Base-by-base conservation (phyloP, 768 basidiomycete genomes). In the Boletus bicolor region DNA sequence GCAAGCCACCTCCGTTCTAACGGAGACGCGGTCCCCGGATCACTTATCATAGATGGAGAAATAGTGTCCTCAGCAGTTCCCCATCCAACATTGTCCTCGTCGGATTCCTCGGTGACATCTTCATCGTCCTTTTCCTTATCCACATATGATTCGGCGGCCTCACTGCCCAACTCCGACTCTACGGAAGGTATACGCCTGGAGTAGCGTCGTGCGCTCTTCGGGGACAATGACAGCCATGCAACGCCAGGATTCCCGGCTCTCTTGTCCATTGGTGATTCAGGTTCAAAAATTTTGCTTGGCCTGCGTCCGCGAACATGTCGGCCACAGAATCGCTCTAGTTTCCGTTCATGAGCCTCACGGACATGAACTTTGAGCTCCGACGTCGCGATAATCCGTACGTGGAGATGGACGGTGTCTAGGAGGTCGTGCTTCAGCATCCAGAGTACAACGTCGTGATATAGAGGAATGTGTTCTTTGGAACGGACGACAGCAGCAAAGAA, bases 351-450 rank as follows among this genome's bases (percentile, higher is more conserved):
- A 41, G 69, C 72, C 41, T 73, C 69, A 49, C 80, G 79, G n/a
- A 90, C 92, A 10, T 76, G 76, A 41, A 79, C 69, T 72, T 97
- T 98, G 54, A 98, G 74, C 45, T 84, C 82, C 5, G 79, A 76
- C 0, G 91, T 85, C 0, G 90, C 93, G 36, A 93, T 82, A 41
- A 98, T 78, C 32, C 94, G 85, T 51, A 96, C 84, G 37, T 89
- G 85, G 14, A 94, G 83, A 66, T 95, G 94, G 28, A 93, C 78
- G 17, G 91, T 89, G 50, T 91, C 80, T 17, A 98, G 76, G 59
- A 98, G 78, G 65, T 93, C 93, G 39, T 85, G 84, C 66, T 89
- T 89, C 37, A 98, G 78, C 78, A 98, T 83, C 96, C 95, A 98
- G 37, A 89, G 73, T 11, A 98, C 83, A 32, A 95, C 89, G 28